Evolutionary conservation across 2,329 filamentous ascomycete species (phyloP), one percentile per base, ranked within the genome.

Genomic region (Penicillium sclerotigenum): DNA sequence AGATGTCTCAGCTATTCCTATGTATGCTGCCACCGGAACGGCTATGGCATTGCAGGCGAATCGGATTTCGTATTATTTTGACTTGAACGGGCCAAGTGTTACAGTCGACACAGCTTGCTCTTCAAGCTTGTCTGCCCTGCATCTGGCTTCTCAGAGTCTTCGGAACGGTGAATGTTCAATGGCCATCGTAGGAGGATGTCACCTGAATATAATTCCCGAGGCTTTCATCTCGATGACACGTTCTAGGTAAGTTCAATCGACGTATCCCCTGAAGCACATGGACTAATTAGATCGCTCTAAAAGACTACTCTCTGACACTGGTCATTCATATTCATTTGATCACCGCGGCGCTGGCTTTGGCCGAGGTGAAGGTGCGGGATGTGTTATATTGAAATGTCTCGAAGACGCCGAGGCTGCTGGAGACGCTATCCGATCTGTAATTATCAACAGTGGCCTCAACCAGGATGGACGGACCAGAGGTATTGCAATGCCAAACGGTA

Each of bases 331-430:
- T 49, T 47, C 63, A 13, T 71, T 68, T 46, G 67, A 70, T 38
- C 43, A 65, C 24, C 58, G 59, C 29, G 68, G 58, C 5, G 63
- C 57, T 45, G 66, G 68, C 1, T 71, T 68, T 54, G 71, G 67
- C 20, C 65, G 73, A 7, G 74, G 73, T 2, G 74, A 77, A 57
- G 74, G 73, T 33, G 62, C 66, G 16, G 72, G 64, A 26, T 62
- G 59, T 57, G 59, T 65, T 43, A 59, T 65, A 58, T 65, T 65
- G 60, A 67, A 60, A 51, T 59, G 55, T 46, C 49, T 67, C 47
- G 61, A 61, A 29, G 67, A 67, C 51, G 64, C 62, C 31, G 58
- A 64, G 57, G 65, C 63, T 51, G 67, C 64, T 20, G 61, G 61
- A 24, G 66, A 68, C 29, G 59, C 59, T 4, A 65, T 65, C 40